Evolutionary conservation across 768 basidiomycete genomes (phyloP), one percentile per base, ranked within the genome.

Genomic region (Tylopilus felleus): DNA sequence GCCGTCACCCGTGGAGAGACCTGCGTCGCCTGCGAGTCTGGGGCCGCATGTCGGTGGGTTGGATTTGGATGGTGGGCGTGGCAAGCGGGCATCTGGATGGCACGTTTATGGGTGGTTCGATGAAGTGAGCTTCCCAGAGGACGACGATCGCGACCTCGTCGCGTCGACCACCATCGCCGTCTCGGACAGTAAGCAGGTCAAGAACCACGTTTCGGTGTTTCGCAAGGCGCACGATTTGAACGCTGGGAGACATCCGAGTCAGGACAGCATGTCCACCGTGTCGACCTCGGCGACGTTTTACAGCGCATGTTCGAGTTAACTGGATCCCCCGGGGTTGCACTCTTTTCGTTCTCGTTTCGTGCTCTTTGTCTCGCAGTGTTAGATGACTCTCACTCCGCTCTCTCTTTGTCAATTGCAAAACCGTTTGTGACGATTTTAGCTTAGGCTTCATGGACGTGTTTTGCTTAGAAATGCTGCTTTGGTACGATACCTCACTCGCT

Each of bases 51-150:
- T 49, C 1, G 68, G 68, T 2, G 68, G 68, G n/a, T 47, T 70
- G 25, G 70, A 70, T 50, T 47, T 71, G 9, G 68, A 52, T 3
- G 59, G 67, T 19, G 68, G 68, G 3, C 47, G 64, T 29, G 68
- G 68, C 14, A 70, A 71, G 45, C 70, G 68, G 22, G 68, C 64
- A 4, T 70, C 68, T 23, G 68, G 68, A 23, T 71, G 70, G 68
- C 62, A 70, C 19, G 57, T 58, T 9, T 70, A 60, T 22, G 68
- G 65, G 43, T 71, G 68, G 68, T 69, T 71, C 13, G 68, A 65
- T 7, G 42, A 61, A 3, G 63, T 63, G 19, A 29, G 4, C 7
- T 5, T 58, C 3, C 23, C 43, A 0, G 60, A 53, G 22, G 42
- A 49, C 22, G 42, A 49, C 10, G 36, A 49, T 1, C 6, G 28